These are phyloP conservation scores for Dipteronia sinensis DNA, from an alignment of 345 rosid genomes.

Conservation along the genomic window DNA sequence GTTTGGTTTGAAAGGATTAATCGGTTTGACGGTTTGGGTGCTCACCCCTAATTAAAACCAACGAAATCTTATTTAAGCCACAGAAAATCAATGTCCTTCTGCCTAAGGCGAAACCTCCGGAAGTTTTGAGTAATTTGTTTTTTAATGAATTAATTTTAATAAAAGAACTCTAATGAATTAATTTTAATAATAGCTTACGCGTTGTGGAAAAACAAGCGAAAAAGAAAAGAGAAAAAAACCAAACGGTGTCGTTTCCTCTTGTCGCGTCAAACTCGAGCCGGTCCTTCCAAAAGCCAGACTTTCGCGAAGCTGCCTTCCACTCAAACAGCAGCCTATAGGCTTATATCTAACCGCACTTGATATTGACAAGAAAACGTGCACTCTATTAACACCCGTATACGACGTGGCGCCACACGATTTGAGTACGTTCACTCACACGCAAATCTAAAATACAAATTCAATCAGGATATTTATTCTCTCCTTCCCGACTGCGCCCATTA, in stretches of 20 bases:
- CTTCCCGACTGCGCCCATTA: slow-evolving; percentile 13
- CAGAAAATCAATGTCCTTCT: no score
- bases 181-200: no score
- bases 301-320: neutral
- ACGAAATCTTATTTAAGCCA: no score
- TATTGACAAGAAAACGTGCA: neutral
- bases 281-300: slow-evolving; percentile 1
- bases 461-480: slow-evolving; percentile 9
- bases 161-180: no score
- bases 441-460: neutral
- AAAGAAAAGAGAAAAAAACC: neutral
- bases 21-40: no score
- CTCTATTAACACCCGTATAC: neutral
- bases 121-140: no score
- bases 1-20: no score
- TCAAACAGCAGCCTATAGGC: no score
- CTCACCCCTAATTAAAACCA: no score
- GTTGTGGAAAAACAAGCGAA: no score
- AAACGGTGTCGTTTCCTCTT: neutral
- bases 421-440: neutral
- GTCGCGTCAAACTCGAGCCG: neutral
- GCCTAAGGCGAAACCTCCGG: no score
- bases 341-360: neutral
- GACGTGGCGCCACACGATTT: slow-evolving; percentile 24
- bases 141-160: no score